Evolutionary conservation across 176 grass and related monocot species (phyloP), one percentile per base, ranked within the genome.

Genomic region (Alopecurus myosuroides): DNA sequence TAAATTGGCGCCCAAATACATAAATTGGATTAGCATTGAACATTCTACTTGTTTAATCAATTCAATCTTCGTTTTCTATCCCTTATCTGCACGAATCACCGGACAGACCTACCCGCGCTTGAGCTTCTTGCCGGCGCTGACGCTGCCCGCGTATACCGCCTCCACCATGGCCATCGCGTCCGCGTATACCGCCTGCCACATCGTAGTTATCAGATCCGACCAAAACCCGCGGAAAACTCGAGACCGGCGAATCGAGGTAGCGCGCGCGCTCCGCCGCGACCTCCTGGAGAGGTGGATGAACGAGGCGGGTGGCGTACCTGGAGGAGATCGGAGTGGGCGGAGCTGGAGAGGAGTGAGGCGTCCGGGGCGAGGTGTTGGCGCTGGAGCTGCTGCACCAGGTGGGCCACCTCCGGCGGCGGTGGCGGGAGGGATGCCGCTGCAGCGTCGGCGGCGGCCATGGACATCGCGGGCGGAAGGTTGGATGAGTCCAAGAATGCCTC

Each of bases 301-400:
- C 7, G 33, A n/a, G 14, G 26, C 7, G 34, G 15, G 12, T 11
- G 67, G 51, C 42, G 71, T 92, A 91, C 95, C 82, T 93, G 95
- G 68, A 89, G 86, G 86, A 98, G 95, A 50, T 98, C 95, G 55
- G 88, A 63, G 68, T 91, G 92, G 56, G 90, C 84, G 58, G 87
- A 90, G 81, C 79, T 98, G 70, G 96, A 94, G 74, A 98, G 89
- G 62, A 90, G 89, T 72, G 93, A 98, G n/a, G 89, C 89, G 45
- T 98, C 96, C 1, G 96, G 96, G 12, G 93, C 96, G 78, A 98
- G 93, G 85, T 92, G 94, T 60, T 98, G 96, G 34, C 96, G 82
- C 77, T 98, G 91, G 39, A 98, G 86, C 93, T 92, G 91, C 37
- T 95, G 91, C 70, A 98, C 89, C 79, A 98, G 83, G 66, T 98